Base-by-base conservation (phyloP, 305 asterid species). In the Fraxinus platypoda region DNA sequence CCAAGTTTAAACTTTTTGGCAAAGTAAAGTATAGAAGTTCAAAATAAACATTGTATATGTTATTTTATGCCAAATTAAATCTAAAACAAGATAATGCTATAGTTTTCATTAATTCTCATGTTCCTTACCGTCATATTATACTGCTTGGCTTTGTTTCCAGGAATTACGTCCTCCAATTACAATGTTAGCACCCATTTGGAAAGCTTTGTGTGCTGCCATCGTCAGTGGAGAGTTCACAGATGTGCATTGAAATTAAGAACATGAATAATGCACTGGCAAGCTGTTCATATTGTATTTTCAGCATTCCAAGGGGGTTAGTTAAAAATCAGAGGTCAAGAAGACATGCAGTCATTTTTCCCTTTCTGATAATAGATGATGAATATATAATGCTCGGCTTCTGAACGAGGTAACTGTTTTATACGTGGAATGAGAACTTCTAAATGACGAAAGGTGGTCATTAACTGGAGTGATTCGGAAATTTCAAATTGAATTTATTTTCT, bases 161-260 rank as follows among this genome's bases (percentile, higher is more conserved):
- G 97, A 92, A 78, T 79, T 88, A 70, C 84, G 87, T 81, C 98
- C 98, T 68, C 98, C 98, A 7, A 82, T 91, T 68, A 87, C 91
- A 68, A 92, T 93, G 94, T 81, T 94, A 85, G 91, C 92, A 54
- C 98, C 98, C 49, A 86, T 94, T 75, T 96, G 97, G 98, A 93
- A 90, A 86, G 97, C 97, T 74, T 74, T 96, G 70, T 90, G 95
- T 85, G 57, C 21, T 15, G 57, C 19, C 57, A 46, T 46, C 57
- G 19, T 46, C 57, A 13, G 19, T 46, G 57, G 19, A 46, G 57
- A 46, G 15, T 46, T 46, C 57, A 3, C 57, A 46, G 81, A 74
- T 12, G 23, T 15, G 82, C 81, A 84, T 76, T 75, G 6, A 64
- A 26, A 25, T 25, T 62, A 23, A 62, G 31, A 17, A 49, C 21